These are phyloP conservation scores for Nicotiana knightiana DNA, from an alignment of 257 asterid genomes.

Conservation along the genomic window DNA sequence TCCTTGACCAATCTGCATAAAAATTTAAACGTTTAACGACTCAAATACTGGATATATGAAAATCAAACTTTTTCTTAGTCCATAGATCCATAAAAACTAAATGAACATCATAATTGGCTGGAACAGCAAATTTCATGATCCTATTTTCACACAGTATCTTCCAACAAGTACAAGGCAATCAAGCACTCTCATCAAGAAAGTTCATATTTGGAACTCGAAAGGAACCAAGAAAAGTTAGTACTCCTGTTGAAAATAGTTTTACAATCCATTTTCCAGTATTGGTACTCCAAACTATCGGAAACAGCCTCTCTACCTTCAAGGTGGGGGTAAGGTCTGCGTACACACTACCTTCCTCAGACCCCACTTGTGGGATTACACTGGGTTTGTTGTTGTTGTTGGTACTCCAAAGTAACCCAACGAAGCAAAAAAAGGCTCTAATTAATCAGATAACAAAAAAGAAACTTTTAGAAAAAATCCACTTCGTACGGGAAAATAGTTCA, in stretches of 20 bases:
- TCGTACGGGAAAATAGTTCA: background rate
- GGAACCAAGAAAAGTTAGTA: background rate
- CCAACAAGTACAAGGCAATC: background rate
- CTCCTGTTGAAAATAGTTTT: background rate
- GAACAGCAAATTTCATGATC: background rate
- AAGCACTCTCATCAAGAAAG: background rate
- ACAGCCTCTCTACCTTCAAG: no score
- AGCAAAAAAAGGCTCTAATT: background rate
- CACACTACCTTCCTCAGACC: no score
- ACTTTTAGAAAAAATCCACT: background rate
- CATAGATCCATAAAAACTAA: background rate
- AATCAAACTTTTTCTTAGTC: background rate
- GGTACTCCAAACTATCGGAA: background rate
- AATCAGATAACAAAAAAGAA: background rate
- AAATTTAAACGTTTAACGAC: background rate
- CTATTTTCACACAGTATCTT: background rate
- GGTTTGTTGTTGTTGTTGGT: background rate
- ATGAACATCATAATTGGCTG: background rate
- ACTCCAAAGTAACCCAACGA: background rate
- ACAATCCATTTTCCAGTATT: background rate
- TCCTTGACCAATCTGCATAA: constrained; percentile 89
- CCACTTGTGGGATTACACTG: no score
- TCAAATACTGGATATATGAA: background rate
- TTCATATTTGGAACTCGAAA: background rate
- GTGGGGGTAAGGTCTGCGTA: no score